A percentile compares a stretch with the other conserved stretches of the same genome.
Conservation (phyloP, 768 basidiomycete genomes). For the Boletus reticulatus region DNA sequence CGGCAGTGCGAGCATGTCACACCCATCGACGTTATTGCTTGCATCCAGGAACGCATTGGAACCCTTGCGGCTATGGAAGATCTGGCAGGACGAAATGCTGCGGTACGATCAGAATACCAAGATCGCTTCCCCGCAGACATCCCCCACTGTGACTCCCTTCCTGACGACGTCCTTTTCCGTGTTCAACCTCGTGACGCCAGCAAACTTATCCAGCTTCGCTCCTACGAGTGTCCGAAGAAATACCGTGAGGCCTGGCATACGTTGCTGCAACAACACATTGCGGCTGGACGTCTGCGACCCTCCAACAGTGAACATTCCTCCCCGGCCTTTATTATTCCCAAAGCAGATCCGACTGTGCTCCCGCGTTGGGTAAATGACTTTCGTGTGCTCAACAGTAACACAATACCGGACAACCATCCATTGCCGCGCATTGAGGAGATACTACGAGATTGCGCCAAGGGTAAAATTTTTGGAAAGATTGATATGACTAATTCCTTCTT, state of each 20-base stretch:
- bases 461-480: conserved; percentile 35
- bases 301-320: conserved; percentile 32
- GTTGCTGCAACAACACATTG: conserved; percentile 34
- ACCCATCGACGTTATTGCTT: not conserved
- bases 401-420: conserved; percentile 13
- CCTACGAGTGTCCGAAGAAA: conserved; percentile 34
- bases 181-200: conserved; percentile 30
- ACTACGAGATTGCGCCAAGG: conserved; percentile 24
- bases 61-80: not conserved
- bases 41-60: not conserved
- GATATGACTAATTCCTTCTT: conserved; percentile 45
- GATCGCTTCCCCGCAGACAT: conserved; percentile 29
- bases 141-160: conserved; percentile 21
- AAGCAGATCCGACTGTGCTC: conserved; percentile 20
- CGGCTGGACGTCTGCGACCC: conserved; percentile 28
- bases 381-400: conserved; percentile 23
- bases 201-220: not conserved
- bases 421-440: conserved; percentile 20
- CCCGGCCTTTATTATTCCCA: conserved; percentile 38
- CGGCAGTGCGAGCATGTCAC: not conserved
- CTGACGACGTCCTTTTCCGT: conserved; percentile 18
- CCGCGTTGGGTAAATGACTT: conserved; percentile 34
- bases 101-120: not conserved
- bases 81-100: not conserved
- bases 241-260: conserved; percentile 33